Conservation (phyloP, 164 flowering plant species). For the Berberis vulgaris region DNA sequence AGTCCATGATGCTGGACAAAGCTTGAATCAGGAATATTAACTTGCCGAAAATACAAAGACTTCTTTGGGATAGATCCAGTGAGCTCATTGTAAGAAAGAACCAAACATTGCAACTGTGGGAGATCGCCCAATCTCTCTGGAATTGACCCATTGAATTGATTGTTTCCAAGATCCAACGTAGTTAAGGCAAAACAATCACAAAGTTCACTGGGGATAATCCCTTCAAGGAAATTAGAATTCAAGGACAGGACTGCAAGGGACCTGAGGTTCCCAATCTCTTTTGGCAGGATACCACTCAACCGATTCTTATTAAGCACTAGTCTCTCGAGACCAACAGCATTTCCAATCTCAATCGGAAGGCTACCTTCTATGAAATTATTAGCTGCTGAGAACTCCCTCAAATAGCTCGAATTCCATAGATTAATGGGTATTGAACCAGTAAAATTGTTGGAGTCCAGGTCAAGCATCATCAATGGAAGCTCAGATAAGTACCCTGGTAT, state of each 20-base stretch:
- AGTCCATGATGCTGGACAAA: conserved; percentile 70
- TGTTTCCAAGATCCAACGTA: conserved; percentile 64
- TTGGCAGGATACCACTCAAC: conserved; percentile 47
- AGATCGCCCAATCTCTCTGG: conserved; percentile 22
- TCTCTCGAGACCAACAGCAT: conserved; percentile 34
- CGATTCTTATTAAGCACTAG: conserved; percentile 46
- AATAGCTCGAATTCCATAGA: conserved; percentile 34
- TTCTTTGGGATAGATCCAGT: conserved; percentile 53
- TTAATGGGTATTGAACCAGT: conserved; percentile 46
- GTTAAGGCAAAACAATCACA: conserved; percentile 41
- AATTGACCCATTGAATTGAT: conserved; percentile 23
- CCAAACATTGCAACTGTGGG: conserved; percentile 56
- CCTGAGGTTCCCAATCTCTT: conserved; percentile 49
- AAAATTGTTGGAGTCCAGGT: conserved; percentile 61
- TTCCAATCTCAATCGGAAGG: conserved; percentile 46
- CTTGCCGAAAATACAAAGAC: conserved; percentile 39
- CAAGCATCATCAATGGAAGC: conserved; percentile 58
- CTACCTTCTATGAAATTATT: conserved; percentile 46
- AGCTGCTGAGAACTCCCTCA: conserved; percentile 66
- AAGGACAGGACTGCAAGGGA: conserved; percentile 49
- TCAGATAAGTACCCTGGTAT: conserved; percentile 56
- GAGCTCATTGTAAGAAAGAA: conserved; percentile 59
- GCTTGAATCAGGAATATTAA: conserved; percentile 52
- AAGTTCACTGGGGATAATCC: conserved; percentile 46
- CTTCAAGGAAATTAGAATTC: conserved; percentile 49